Conservation (phyloP, 495 filamentous ascomycete genomes). For the Tetracladium marchalianum region DNA sequence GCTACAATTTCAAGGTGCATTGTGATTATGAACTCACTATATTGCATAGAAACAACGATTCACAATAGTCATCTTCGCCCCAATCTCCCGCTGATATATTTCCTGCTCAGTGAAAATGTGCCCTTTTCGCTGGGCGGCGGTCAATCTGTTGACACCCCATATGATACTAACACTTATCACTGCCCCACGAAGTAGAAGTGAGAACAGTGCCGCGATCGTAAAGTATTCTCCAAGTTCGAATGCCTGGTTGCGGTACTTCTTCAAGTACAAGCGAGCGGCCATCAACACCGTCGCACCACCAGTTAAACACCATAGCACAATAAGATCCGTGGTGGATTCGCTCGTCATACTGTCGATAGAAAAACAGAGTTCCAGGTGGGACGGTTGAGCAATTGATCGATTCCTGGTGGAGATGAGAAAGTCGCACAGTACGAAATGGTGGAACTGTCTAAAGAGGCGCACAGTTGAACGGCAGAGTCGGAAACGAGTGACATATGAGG, state of each 20-base stretch:
- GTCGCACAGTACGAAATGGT: too few species aligned
- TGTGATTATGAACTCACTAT: slow-evolving; percentile 12
- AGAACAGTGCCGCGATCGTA: slow-evolving; percentile 18
- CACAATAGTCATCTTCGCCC: slow-evolving; percentile 18
- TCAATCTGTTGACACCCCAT: slow-evolving; percentile 24
- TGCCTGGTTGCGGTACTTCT: slow-evolving; percentile 9
- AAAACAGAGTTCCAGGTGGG: too few species aligned
- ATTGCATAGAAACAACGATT: slow-evolving; percentile 22
- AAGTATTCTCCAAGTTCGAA: slow-evolving; percentile 20
- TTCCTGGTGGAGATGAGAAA: too few species aligned
- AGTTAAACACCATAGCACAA: slow-evolving; percentile 21
- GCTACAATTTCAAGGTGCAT: not conserved
- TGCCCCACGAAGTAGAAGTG: slow-evolving; percentile 15
- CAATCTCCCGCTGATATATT: slow-evolving; percentile 22
- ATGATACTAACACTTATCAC: slow-evolving; percentile 21
- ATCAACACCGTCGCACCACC: slow-evolving; percentile 16
- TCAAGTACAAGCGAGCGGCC: slow-evolving; percentile 12
- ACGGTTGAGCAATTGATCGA: too few species aligned
- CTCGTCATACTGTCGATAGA: too few species aligned
- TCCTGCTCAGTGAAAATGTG: slow-evolving; percentile 19
- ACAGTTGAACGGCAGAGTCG: too few species aligned
- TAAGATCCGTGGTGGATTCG: slow-evolving; percentile 7
- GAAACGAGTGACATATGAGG: too few species aligned
- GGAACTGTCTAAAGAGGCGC: too few species aligned
- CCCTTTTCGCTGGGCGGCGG: slow-evolving; percentile 6